These are phyloP conservation scores for Exophiala sp. DNA, from an alignment of 2,329 filamentous ascomycete species.

Conservation along the genomic window DNA sequence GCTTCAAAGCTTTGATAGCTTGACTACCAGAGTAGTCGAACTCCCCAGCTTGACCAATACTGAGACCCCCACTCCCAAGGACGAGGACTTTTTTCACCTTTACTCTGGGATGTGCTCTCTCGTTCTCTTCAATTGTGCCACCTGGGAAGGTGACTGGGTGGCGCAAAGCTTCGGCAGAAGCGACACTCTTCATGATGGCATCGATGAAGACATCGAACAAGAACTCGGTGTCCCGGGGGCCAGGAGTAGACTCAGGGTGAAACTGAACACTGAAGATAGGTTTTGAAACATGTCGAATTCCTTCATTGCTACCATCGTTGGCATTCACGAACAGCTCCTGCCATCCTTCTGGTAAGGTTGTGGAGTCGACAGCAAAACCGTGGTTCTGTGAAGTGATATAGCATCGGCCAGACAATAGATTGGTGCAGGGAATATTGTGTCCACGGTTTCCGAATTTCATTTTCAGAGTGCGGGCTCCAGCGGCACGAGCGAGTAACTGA, in stretches of 20 bases:
- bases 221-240: slow-evolving; percentile 90
- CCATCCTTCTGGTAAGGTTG: slow-evolving; percentile 71
- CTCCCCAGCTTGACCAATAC: slow-evolving; percentile 95
- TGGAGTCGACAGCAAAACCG: slow-evolving; percentile 84
- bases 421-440: slow-evolving; percentile 97
- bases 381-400: slow-evolving; percentile 99
- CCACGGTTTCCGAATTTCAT: slow-evolving; percentile 99
- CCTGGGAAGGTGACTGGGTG: slow-evolving; percentile 81
- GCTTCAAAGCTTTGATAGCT: slow-evolving; percentile 95
- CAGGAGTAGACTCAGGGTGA: slow-evolving; percentile 93
- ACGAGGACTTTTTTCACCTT: slow-evolving; percentile 91
- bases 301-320: slow-evolving; percentile 97
- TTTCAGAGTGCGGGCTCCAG: slow-evolving; percentile 79
- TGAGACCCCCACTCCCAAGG: slow-evolving; percentile 87
- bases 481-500: slow-evolving; percentile 81
- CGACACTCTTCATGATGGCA: slow-evolving; percentile 67
- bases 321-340: slow-evolving; percentile 94
- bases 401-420: slow-evolving; percentile 88
- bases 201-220: slow-evolving; percentile 95
- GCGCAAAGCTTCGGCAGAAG: slow-evolving; percentile 60
- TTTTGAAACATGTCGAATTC: slow-evolving; percentile 77
- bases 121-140: slow-evolving; percentile 72
- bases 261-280: slow-evolving; percentile 99
- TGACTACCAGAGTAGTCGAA: slow-evolving; percentile 99
- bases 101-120: slow-evolving; percentile 68